Conservation (phyloP, 257 asterid genomes). For the Fraxinus anomala region DNA sequence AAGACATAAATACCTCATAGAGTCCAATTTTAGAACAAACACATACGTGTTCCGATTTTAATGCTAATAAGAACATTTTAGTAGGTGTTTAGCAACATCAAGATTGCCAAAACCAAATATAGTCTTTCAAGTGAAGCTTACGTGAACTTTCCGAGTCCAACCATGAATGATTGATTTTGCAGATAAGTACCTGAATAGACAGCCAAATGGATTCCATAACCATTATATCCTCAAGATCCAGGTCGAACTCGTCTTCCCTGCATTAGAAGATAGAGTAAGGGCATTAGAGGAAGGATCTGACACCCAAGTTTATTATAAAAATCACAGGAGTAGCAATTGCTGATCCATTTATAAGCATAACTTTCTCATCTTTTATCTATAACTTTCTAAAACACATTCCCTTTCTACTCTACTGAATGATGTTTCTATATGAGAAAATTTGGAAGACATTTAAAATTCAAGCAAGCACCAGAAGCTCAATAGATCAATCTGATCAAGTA, state of each 20-base stretch:
- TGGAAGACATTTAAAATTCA: background rate
- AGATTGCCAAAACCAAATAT: background rate
- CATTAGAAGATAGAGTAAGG: slow-evolving; percentile 5
- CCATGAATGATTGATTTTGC: slow-evolving; percentile 14
- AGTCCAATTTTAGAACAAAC: background rate
- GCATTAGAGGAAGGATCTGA: background rate
- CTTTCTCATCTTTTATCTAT: background rate
- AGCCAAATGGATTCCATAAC: slow-evolving; percentile 99
- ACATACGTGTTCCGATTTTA: background rate
- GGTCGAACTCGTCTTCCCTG: slow-evolving; percentile 94
- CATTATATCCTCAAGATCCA: slow-evolving; percentile 99
- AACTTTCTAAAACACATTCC: background rate
- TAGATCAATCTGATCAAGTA: too few species aligned
- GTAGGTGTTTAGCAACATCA: background rate
- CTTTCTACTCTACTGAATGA: background rate
- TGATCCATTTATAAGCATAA: background rate
- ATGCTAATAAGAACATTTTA: background rate
- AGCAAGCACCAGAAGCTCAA: background rate
- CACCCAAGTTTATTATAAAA: background rate
- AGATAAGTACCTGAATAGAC: slow-evolving; percentile 81
- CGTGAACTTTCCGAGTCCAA: background rate
- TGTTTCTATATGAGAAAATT: background rate
- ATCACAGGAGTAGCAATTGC: background rate
- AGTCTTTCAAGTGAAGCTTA: too few species aligned
- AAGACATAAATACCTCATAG: background rate